These are phyloP conservation scores for cucumber (Cucumis sativus) DNA, from an alignment of 306 rosid genomes.

Conservation along the genomic window DNA sequence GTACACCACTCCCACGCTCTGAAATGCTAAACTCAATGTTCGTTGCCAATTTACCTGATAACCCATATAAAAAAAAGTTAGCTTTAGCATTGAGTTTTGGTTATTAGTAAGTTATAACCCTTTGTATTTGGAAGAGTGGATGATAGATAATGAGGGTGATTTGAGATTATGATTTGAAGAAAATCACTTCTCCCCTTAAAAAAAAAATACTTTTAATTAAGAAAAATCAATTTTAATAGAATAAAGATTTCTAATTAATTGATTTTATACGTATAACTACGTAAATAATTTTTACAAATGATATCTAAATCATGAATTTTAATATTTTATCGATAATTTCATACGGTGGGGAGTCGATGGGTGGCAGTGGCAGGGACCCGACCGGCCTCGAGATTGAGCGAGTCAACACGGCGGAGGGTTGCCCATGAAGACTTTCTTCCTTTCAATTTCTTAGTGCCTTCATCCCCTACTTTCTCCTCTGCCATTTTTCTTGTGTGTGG, in stretches of 20 bases:
- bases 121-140: too few species aligned
- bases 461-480: neutral
- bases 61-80: too few species aligned
- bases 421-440: constrained; percentile 52
- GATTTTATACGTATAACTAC: too few species aligned
- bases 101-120: too few species aligned
- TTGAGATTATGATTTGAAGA: too few species aligned
- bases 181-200: too few species aligned
- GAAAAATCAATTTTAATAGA: too few species aligned
- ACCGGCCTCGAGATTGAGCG: constrained; percentile 79
- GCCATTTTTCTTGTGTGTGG: neutral
- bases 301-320: neutral
- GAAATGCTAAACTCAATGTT: constrained; percentile 59
- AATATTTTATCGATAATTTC: neutral
- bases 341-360: neutral
- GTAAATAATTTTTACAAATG: too few species aligned
- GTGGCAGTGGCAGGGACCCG: constrained; percentile 23
- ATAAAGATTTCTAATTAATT: too few species aligned
- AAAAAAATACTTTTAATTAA: too few species aligned
- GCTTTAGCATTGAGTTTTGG: neutral
- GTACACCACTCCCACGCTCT: constrained; percentile 67
- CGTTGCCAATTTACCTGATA: constrained; percentile 25
- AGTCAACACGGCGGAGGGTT: constrained; percentile 55
- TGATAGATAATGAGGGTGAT: too few species aligned
- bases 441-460: constrained; percentile 1